A percentile compares a stretch with the other conserved stretches of the same genome.
Evolutionary conservation across 176 grass and related monocot species (phyloP).

Genomic region (Secale cereale): DNA sequence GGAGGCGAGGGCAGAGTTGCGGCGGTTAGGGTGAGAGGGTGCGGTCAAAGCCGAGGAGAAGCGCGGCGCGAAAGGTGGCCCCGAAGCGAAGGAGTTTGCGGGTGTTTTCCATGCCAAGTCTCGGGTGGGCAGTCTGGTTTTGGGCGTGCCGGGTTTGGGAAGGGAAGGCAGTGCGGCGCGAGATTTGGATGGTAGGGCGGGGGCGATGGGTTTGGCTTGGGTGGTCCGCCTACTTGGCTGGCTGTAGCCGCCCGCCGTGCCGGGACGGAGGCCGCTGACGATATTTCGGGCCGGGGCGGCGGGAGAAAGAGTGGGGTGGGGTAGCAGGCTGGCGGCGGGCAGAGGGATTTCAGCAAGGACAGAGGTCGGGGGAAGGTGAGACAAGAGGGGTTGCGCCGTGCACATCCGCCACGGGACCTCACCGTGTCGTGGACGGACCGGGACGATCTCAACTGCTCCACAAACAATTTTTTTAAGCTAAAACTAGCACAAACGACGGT

Average conservation of each 20-base stretch:
- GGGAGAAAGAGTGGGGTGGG: background rate
- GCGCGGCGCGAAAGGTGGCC: background rate
- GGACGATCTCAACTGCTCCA: too few relatives aligned
- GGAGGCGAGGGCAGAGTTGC: background rate
- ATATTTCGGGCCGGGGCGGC: background rate
- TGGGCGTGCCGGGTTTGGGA: background rate
- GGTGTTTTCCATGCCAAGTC: background rate
- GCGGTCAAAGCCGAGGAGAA: slow-evolving; percentile 11
- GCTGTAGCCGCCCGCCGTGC: background rate
- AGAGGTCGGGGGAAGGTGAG: background rate
- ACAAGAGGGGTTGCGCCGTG: background rate
- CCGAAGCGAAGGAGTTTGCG: background rate
- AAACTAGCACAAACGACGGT: too few relatives aligned
- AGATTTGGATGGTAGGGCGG: background rate
- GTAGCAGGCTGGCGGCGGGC: background rate
- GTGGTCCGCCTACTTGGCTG: background rate
- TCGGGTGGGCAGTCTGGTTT: background rate
- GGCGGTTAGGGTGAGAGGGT: background rate
- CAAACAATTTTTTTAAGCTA: too few relatives aligned
- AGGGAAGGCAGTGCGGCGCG: background rate
- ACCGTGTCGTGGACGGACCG: background rate
- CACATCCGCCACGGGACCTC: background rate
- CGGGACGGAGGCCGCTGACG: background rate
- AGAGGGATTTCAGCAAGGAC: background rate
- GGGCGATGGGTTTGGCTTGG: background rate